Evolutionary conservation across 169 alveolate species (phyloP), one percentile per base, ranked within the genome.

Genomic region (Cryptosporidium sp.): DNA sequence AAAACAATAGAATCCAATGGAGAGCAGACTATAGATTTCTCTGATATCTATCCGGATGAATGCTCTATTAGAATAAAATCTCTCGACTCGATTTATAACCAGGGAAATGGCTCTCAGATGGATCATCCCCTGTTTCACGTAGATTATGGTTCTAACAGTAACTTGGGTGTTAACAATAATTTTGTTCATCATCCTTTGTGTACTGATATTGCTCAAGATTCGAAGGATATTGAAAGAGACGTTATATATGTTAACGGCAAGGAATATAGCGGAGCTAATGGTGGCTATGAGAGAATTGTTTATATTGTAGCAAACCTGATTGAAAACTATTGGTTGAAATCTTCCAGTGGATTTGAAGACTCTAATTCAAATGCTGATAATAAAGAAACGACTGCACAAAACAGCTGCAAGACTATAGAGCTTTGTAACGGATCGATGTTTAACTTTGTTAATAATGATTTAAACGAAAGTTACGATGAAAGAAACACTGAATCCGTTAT

Each of bases 181-280:
- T 45, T 29, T 43, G 50, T 48, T 8, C 89, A 80, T 41, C 65
- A 43, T 26, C 75, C 89, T 16, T 12, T 80, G 62, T 80, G 89
- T 41, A 59, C 67, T 45, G 89, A 80, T 59, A 80, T 80, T 62
- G 89, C 89, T 37, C 89, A 80, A 48, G 89, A 80, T 65, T 67
- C 74, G 10, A 80, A 80, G n/a, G 89, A 80, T 37, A 80, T 80
- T 61, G 89, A 80, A 26, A 59, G 89, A 80, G 89, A 80, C 59
- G 50, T 80, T 39, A 14, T 80, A 37, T 80, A 35, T 62, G 68
- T 80, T 16, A 80, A 80, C 62, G 89, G 89, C 16, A 62, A 48
- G 69, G 73, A 62, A 16, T 80, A 80, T 43, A 80, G 70, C 14
- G 89, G 89, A 31, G 73, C 89, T 23, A 80, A 69, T 61, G 75